A percentile compares a stretch with the other conserved stretches of the same genome.
Evolutionary conservation across 2,329 filamentous ascomycete species (phyloP).

Genomic region (Colletotrichum cordylinicola): DNA sequence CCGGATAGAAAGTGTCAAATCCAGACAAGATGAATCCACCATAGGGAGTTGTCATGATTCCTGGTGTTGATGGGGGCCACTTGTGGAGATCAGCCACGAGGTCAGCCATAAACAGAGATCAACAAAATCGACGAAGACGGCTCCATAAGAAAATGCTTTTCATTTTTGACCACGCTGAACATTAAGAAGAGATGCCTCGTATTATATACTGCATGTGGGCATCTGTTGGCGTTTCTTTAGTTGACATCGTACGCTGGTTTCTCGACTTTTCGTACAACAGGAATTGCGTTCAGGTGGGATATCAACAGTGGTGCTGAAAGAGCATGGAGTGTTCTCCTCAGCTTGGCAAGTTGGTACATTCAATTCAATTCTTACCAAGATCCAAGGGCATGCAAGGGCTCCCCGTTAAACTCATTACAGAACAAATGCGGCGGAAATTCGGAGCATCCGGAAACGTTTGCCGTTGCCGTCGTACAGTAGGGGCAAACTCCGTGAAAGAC

Average conservation of each 20-base stretch:
- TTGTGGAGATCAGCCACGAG: not conserved
- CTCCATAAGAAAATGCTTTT: not conserved
- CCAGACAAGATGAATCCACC: not conserved
- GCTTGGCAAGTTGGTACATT: not conserved
- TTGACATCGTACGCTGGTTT: not conserved
- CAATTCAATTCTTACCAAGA: not conserved
- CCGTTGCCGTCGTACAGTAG: not conserved
- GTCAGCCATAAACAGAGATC: not conserved
- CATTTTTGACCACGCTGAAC: not conserved
- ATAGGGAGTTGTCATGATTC: not conserved
- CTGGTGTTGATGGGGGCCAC: not conserved
- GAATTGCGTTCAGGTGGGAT: not conserved
- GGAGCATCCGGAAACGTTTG: not conserved
- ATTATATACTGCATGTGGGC: not conserved
- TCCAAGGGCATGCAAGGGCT: not conserved
- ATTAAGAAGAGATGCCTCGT: not conserved
- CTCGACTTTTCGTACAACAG: not conserved
- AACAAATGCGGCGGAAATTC: not conserved
- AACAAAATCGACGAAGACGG: not conserved
- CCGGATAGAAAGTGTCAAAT: not conserved
- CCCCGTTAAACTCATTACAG: not conserved
- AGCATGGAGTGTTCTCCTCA: not conserved
- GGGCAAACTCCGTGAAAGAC: not conserved
- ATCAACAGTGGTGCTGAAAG: not conserved
- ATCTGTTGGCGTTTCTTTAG: not conserved